Evolutionary conservation across 2,329 filamentous ascomycete species (phyloP).

Genomic region (Septoria linicola): DNA sequence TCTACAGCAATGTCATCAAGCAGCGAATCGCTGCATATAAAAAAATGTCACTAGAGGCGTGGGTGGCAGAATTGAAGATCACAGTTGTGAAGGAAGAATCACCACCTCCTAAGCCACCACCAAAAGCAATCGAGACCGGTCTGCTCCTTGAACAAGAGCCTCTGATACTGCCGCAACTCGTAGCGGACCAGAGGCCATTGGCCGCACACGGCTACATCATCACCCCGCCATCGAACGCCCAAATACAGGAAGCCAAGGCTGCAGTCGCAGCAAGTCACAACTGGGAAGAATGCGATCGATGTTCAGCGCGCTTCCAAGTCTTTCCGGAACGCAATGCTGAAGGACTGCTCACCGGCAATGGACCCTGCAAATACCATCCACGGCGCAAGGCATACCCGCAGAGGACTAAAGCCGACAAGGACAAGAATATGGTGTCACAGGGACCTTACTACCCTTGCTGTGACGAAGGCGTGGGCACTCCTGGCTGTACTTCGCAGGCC

Average conservation of each 20-base stretch:
- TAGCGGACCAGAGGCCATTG: slow-evolving; percentile 63
- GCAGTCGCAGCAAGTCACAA: slow-evolving; percentile 67
- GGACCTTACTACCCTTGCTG: slow-evolving; percentile 76
- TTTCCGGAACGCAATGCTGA: slow-evolving; percentile 79
- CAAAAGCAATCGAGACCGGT: slow-evolving; percentile 63
- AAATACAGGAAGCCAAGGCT: slow-evolving; percentile 64
- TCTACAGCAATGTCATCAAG: slow-evolving; percentile 84
- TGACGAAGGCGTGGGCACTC: slow-evolving; percentile 68
- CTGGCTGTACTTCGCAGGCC: slow-evolving; percentile 69
- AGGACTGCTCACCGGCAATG: slow-evolving; percentile 75
- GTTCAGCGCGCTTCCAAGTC: slow-evolving; percentile 81
- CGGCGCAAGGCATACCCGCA: slow-evolving; percentile 64
- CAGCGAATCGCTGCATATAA: slow-evolving; percentile 74
- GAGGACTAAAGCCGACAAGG: slow-evolving; percentile 56
- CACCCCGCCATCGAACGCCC: slow-evolving; percentile 61
- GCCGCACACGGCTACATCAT: slow-evolving; percentile 73
- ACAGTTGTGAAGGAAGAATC: slow-evolving; percentile 25
- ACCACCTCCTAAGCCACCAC: slow-evolving; percentile 29
- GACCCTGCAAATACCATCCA: slow-evolving; percentile 77
- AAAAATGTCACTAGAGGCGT: slow-evolving; percentile 70
- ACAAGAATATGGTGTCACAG: slow-evolving; percentile 46
- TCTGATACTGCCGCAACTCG: slow-evolving; percentile 59
- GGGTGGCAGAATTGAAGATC: slow-evolving; percentile 51
- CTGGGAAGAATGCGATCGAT: slow-evolving; percentile 88
- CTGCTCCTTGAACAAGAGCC: slow-evolving; percentile 68